A percentile compares a stretch with the other conserved stretches of the same genome.
These are phyloP conservation scores for Priceomyces fermenticarens DNA, from an alignment of 805 yeast species.

Conservation along the genomic window DNA sequence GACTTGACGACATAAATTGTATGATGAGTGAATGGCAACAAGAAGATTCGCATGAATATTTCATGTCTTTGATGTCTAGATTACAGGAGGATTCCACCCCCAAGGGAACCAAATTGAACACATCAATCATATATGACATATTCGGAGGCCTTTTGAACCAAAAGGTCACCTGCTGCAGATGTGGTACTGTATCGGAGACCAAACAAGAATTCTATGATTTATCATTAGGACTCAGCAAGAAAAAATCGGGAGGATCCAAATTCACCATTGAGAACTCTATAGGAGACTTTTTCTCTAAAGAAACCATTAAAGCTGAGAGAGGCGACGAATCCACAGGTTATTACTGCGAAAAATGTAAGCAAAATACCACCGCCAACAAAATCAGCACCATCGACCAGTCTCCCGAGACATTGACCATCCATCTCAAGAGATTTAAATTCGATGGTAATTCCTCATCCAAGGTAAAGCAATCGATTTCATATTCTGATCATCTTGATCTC, in stretches of 20 bases:
- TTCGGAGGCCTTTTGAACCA: conserved; percentile 91
- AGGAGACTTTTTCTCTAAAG: conserved; percentile 79
- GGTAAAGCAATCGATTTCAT: conserved; percentile 81
- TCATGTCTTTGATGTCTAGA: conserved; percentile 85
- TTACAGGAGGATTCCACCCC: conserved; percentile 93
- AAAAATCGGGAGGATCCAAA: conserved; percentile 23
- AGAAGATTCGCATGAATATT: conserved; percentile 96
- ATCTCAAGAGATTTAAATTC: conserved; percentile 87
- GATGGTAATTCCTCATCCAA: conserved; percentile 77
- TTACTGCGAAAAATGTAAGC: conserved; percentile 81
- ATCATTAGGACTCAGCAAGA: conserved; percentile 68
- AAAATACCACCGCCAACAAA: conserved; percentile 74
- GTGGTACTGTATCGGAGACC: conserved; percentile 82
- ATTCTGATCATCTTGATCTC: conserved; percentile 74
- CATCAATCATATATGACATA: conserved; percentile 83
- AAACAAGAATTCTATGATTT: conserved; percentile 93
- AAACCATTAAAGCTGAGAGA: conserved; percentile 65
- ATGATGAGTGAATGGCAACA: conserved; percentile 98
- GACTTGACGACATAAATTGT: conserved; percentile 82
- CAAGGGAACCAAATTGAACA: conserved; percentile 76
- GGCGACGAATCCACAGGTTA: conserved; percentile 69
- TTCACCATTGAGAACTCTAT: conserved; percentile 76
- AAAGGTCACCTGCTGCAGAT: conserved; percentile 75
- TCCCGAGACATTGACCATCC: conserved; percentile 85
- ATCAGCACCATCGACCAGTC: conserved; percentile 70